Conservation (phyloP, 495 filamentous ascomycete genomes). For the Penicillium canescens region DNA sequence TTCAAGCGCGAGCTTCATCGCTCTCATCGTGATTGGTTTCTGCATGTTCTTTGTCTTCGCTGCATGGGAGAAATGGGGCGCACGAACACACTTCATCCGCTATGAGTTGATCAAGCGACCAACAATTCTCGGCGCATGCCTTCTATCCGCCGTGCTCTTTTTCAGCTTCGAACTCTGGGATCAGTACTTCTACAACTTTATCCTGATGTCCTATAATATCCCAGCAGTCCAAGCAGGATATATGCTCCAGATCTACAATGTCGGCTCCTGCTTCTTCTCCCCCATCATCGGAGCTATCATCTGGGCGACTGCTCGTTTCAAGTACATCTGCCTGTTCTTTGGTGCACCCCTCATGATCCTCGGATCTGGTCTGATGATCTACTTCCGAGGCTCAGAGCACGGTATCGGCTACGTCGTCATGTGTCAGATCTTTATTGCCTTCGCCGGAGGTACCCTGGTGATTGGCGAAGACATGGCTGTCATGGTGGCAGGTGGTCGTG, state of each 20-base stretch:
- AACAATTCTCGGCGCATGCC: conserved; percentile 64
- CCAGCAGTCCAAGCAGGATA: conserved; percentile 59
- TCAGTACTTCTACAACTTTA: conserved; percentile 66
- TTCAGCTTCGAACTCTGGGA: conserved; percentile 70
- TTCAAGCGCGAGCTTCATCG: conserved; percentile 52
- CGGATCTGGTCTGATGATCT: conserved; percentile 65
- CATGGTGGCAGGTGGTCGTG: conserved; percentile 63
- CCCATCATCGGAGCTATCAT: conserved; percentile 59
- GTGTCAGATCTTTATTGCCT: conserved; percentile 78
- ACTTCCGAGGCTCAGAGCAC: conserved; percentile 62
- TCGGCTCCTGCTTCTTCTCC: conserved; percentile 67
- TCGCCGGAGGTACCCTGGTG: conserved; percentile 64
- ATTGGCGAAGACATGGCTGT: conserved; percentile 72
- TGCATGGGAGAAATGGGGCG: conserved; percentile 57
- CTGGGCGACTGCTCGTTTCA: conserved; percentile 57
- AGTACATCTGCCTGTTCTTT: conserved; percentile 58
- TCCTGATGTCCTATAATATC: conserved; percentile 69
- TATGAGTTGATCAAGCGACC: conserved; percentile 61
- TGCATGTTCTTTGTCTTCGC: conserved; percentile 56
- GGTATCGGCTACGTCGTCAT: conserved; percentile 70
- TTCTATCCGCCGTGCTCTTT: conserved; percentile 54
- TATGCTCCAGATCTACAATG: conserved; percentile 66
- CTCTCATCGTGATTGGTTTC: conserved; percentile 57
- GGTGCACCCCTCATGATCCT: conserved; percentile 65
- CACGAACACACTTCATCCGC: conserved; percentile 62